These are phyloP conservation scores for Choanephora cucurbitarum DNA, from an alignment of 371 early-diverging fungal species.

Conservation along the genomic window DNA sequence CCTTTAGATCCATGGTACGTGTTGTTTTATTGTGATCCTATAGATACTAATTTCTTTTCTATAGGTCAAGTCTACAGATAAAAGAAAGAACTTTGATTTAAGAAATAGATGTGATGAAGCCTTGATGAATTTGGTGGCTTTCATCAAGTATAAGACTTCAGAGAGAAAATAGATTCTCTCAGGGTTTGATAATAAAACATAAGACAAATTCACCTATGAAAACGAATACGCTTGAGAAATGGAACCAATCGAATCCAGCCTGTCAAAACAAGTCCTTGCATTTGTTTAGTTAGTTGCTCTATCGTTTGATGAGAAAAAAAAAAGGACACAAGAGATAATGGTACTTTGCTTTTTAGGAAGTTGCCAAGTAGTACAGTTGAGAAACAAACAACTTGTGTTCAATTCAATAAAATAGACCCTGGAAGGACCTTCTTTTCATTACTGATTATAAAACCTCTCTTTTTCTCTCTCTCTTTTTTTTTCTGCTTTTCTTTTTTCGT, in stretches of 20 bases:
- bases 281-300: no score
- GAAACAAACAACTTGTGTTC: conserved; percentile 12
- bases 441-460: conserved; percentile 5
- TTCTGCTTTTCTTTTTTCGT: no score
- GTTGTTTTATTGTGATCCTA: no score
- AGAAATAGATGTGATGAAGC: conserved; percentile 85
- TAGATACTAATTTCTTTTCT: no score
- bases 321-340: not conserved
- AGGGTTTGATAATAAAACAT: no score
- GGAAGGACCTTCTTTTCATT: conserved; percentile 5
- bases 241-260: no score
- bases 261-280: no score
- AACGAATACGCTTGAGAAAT: no score
- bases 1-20: conserved; percentile 54
- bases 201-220: no score
- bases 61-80: conserved; percentile 70
- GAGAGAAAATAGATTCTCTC: conserved; percentile 20
- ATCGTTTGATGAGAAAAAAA: not conserved
- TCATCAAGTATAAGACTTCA: conserved; percentile 80
- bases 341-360: no score
- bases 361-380: conserved; percentile 16
- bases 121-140: conserved; percentile 75
- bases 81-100: conserved; percentile 68
- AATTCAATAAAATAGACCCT: conserved; percentile 18
- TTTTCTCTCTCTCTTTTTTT: conserved; percentile 4